phyloP scores from a whole-genome alignment of 2,329 filamentous ascomycete genomes.

The Neofusicoccum umdonicola region DNA sequence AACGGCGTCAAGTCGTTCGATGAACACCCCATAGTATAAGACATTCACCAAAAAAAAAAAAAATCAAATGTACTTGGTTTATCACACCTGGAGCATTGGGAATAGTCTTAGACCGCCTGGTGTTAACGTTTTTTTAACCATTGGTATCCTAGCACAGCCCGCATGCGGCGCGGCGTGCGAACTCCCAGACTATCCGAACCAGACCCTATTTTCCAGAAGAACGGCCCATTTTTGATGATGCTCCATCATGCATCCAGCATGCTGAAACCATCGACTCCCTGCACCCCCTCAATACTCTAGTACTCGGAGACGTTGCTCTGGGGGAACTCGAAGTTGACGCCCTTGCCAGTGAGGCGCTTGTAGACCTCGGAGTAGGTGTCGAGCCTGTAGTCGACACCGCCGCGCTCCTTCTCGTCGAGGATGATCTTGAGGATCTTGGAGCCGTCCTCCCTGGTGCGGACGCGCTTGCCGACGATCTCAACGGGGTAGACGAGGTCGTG shows the following conservation, averaged over 20 bases:
- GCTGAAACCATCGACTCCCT: constrained; percentile 36
- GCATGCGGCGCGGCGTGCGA: background rate
- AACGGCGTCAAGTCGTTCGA: background rate
- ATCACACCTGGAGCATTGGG: background rate
- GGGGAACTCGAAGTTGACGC: constrained; percentile 98
- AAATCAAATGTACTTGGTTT: background rate
- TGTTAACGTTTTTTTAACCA: constrained; percentile 12
- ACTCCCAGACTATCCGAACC: constrained; percentile 18
- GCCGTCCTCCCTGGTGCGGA: constrained; percentile 98
- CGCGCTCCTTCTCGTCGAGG: constrained; percentile 99
- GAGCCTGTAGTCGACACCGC: constrained; percentile 98
- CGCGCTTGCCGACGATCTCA: constrained; percentile 99
- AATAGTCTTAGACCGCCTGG: constrained; percentile 1
- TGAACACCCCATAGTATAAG: background rate
- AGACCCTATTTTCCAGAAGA: constrained; percentile 14
- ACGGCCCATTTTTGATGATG: constrained; percentile 13
- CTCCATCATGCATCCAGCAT: constrained; percentile 32
- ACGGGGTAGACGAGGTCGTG: constrained; percentile 98
- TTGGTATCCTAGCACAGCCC: constrained; percentile 17
- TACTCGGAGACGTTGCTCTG: constrained; percentile 76
- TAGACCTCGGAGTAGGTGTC: constrained; percentile 99
- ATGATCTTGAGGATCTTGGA: constrained; percentile 98
- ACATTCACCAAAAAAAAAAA: background rate
- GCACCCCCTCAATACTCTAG: constrained; percentile 55
- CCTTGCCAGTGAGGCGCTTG: constrained; percentile 93